Evolutionary conservation across 768 basidiomycete species (phyloP).

Genomic region (Agaricus subrufescens): DNA sequence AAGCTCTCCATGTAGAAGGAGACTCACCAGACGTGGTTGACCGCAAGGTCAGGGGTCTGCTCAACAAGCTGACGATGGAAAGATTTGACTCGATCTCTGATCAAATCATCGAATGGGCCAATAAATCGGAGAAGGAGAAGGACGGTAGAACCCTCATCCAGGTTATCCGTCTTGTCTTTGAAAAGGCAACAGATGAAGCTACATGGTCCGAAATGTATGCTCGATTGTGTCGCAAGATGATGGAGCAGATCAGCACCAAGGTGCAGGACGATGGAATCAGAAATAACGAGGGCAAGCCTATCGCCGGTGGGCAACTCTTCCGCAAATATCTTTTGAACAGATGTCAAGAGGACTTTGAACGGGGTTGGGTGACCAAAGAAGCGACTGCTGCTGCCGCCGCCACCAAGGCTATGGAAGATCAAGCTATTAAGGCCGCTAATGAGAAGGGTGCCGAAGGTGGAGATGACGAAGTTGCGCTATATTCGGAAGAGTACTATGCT

Average conservation of each 20-base stretch:
- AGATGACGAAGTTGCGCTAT: slow-evolving; percentile 67
- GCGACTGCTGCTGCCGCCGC: slow-evolving; percentile 83
- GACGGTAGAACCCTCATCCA: slow-evolving; percentile 93
- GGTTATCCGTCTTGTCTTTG: slow-evolving; percentile 94
- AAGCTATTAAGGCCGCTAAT: slow-evolving; percentile 67
- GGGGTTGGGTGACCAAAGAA: slow-evolving; percentile 90
- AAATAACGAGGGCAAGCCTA: slow-evolving; percentile 79
- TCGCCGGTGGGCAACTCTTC: slow-evolving; percentile 92
- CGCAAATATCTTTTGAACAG: slow-evolving; percentile 94
- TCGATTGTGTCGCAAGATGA: slow-evolving; percentile 89
- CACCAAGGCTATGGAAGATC: slow-evolving; percentile 80
- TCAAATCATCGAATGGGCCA: slow-evolving; percentile 94
- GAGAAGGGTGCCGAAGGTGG: slow-evolving; percentile 45
- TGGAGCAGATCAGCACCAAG: slow-evolving; percentile 85
- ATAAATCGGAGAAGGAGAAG: slow-evolving; percentile 87
- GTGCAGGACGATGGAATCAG: slow-evolving; percentile 88
- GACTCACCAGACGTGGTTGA: slow-evolving; percentile 86
- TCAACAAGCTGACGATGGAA: slow-evolving; percentile 97
- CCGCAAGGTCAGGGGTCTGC: slow-evolving; percentile 84
- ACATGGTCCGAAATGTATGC: slow-evolving; percentile 98
- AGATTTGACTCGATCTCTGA: slow-evolving; percentile 94
- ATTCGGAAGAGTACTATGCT: slow-evolving; percentile 94
- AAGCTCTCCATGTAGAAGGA: slow-evolving; percentile 41
- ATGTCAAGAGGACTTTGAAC: slow-evolving; percentile 97
- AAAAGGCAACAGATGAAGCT: slow-evolving; percentile 96